Evolutionary conservation across 139 green algal genomes (phyloP), one percentile per base, ranked within the genome.

Genomic region (Edaphochlamys debaryana): DNA sequence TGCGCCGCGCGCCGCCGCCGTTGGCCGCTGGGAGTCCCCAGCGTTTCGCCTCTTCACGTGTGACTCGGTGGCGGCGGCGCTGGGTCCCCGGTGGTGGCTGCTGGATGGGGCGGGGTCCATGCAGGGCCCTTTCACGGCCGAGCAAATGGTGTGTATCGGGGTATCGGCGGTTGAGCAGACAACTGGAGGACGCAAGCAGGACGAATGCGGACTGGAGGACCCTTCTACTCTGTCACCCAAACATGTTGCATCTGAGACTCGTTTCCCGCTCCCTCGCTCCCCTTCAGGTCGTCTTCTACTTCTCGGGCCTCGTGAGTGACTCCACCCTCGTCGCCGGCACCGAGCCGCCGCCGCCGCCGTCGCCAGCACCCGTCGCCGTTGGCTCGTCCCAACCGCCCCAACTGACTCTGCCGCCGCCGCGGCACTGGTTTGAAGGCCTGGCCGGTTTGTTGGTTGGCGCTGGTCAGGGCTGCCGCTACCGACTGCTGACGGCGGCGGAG

Each of bases 11-110:
- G 42, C 7, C 25, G 36, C 7, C 9, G 50, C 34, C 54, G 8
- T 34, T 30, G 42, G 63, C 27, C 32, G 42, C 30, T 81, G 75
- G 75, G 75, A 81, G 75, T 63, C 40, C 52, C 60, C 75, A 5
- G 75, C 75, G 36, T 81, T 81, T 42, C 75, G 75, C 30, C 75
- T 81, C 5, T 81, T 81, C 75, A 81, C 60, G 1, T 81, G 34
- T 4, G 75, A 81, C 75, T 72, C 60, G 4, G 75, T 81, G 25
- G 56, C 60, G n/a, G 75, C 40, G 75, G 30, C 75, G 27, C 68
- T 81, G 27, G 34, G 29, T 20, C n/a, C 75, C 2, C 75, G 75
- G 0, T 81, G 75, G 75, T 81, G 75, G 75, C 45, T 81, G 6
- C 62, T 81, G 38, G 75, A 81, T 19, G 41, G 38, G 22, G 38